Percentiles rank a stretch among this genome's conserved stretches.
Conservation (phyloP, 2,329 filamentous ascomycete species). For the Albifimbria verrucaria region DNA sequence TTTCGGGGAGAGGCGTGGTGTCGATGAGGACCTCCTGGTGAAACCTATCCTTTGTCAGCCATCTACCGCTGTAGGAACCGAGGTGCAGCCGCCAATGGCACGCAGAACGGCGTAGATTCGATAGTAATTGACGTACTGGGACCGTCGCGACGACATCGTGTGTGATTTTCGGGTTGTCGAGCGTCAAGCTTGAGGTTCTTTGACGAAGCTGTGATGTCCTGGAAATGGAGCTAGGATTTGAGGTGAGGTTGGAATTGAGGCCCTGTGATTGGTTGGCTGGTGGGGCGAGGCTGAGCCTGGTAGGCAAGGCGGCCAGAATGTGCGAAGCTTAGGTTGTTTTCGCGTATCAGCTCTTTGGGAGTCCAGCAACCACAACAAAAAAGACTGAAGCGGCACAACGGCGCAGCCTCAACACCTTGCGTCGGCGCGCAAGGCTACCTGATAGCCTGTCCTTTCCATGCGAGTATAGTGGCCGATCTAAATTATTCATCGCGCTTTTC, state of each 20-base stretch:
- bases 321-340: conserved; percentile 16
- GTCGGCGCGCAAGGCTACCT: conserved; percentile 4
- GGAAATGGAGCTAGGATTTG: conserved; percentile 26
- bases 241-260: conserved; percentile 38
- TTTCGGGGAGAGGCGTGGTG: conserved; percentile 88
- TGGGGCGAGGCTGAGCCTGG: conserved; percentile 27
- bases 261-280: conserved; percentile 30
- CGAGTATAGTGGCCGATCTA: not conserved
- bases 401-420: not conserved
- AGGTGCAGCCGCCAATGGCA: conserved; percentile 2
- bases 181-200: conserved; percentile 21
- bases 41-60: conserved; percentile 61
- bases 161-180: conserved; percentile 23
- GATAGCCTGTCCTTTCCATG: not conserved
- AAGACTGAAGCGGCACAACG: not conserved
- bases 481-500: too few relatives aligned
- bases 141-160: conserved; percentile 40
- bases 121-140: conserved; percentile 32
- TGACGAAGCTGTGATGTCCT: conserved; percentile 24
- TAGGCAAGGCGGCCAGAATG: conserved; percentile 6
- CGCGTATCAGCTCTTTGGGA: conserved; percentile 15
- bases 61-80: too few relatives aligned
- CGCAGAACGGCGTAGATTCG: not conserved
- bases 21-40: conserved; percentile 91
- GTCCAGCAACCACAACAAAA: conserved; percentile 8